phyloP scores from a whole-genome alignment of 2,329 filamentous ascomycete species.

The Talaromyces pinophilus region DNA sequence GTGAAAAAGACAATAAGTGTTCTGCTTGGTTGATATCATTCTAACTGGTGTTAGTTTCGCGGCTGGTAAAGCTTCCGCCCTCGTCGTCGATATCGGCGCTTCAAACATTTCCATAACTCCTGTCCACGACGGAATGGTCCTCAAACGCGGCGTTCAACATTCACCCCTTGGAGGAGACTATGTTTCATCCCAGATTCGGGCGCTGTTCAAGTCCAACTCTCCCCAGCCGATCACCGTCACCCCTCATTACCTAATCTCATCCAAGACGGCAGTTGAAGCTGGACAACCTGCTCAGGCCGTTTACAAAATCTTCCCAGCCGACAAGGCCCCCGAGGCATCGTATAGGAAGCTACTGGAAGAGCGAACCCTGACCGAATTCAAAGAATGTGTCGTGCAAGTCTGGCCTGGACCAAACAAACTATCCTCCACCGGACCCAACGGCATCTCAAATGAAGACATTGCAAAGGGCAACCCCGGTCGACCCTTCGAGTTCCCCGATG shows the following conservation, averaged over 20 bases:
- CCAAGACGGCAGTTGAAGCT: slow-evolving; percentile 86
- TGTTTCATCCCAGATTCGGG: slow-evolving; percentile 83
- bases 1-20: slow-evolving; percentile 29
- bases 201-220: slow-evolving; percentile 68
- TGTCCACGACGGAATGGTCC: slow-evolving; percentile 89
- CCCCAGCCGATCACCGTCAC: slow-evolving; percentile 72
- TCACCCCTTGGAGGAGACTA: slow-evolving; percentile 86
- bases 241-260: slow-evolving; percentile 84
- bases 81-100: slow-evolving; percentile 90
- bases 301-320: slow-evolving; percentile 68
- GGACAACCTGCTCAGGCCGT: slow-evolving; percentile 75
- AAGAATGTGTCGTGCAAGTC: slow-evolving; percentile 92
- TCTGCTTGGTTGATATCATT: slow-evolving; percentile 1
- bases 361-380: slow-evolving; percentile 90
- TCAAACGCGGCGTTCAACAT: slow-evolving; percentile 85
- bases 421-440: slow-evolving; percentile 50
- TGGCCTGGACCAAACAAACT: slow-evolving; percentile 81
- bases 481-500: slow-evolving; percentile 96
- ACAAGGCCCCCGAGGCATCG: slow-evolving; percentile 61
- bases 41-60: slow-evolving; percentile 61
- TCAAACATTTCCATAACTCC: slow-evolving; percentile 86
- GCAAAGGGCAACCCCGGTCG: slow-evolving; percentile 73
- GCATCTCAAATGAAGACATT: slow-evolving; percentile 70
- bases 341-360: slow-evolving; percentile 88
- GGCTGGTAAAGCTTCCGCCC: slow-evolving; percentile 85